phyloP scores from a whole-genome alignment of 768 basidiomycete species.

The Boletus sp. region DNA sequence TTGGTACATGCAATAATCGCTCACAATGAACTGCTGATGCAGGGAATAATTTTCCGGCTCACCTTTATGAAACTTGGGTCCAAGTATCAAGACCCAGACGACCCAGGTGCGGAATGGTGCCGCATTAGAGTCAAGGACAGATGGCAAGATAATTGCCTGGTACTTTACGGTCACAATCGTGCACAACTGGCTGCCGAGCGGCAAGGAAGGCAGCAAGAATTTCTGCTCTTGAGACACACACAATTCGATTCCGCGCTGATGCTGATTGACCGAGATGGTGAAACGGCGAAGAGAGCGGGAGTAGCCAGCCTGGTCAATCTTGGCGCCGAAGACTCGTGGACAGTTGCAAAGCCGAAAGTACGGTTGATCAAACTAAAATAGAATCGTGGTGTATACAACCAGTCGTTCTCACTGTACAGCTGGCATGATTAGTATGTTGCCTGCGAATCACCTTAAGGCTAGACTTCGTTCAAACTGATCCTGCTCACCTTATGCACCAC shows the following conservation, averaged over 20 bases:
- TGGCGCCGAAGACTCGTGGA: not conserved
- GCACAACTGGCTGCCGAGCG: not conserved
- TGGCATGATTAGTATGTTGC: not conserved
- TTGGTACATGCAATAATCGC: not conserved
- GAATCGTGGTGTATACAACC: not conserved
- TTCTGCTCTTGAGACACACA: not conserved
- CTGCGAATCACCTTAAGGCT: too few species aligned
- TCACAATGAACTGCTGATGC: not conserved
- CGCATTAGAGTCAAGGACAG: not conserved
- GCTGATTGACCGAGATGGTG: not conserved
- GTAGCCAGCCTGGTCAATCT: constrained; percentile 1
- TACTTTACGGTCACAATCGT: constrained; percentile 2
- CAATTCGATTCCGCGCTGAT: not conserved
- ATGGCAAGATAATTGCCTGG: not conserved
- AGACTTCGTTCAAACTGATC: not conserved
- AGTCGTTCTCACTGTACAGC: not conserved
- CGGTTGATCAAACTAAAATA: not conserved
- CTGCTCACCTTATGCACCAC: not conserved
- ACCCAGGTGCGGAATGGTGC: not conserved
- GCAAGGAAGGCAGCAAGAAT: not conserved
- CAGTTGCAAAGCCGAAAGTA: not conserved
- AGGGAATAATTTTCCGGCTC: not conserved
- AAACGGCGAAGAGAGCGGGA: not conserved
- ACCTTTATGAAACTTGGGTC: not conserved
- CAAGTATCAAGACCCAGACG: not conserved